Conservation (phyloP, 202 grass and related monocot genomes). For the Hordeum pubiflorum region DNA sequence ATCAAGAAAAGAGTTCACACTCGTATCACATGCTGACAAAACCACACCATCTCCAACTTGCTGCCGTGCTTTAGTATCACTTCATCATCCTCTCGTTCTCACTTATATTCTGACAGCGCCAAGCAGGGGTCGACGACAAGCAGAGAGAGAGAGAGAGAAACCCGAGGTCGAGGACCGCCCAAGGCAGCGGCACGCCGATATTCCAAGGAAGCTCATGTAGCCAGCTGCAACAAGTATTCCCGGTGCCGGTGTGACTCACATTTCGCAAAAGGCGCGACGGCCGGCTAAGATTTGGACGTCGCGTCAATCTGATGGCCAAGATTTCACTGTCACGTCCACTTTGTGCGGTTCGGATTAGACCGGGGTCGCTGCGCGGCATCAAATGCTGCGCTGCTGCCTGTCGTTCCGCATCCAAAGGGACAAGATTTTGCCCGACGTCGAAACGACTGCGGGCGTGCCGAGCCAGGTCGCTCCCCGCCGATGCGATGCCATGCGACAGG, state of each 20-base stretch:
- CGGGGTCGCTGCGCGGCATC: background rate
- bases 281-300: constrained; percentile 4
- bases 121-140: background rate
- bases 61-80: background rate
- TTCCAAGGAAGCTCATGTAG: background rate
- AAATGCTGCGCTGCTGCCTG: too few species aligned
- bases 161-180: constrained; percentile 1
- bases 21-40: background rate
- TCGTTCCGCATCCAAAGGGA: background rate
- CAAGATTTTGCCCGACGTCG: background rate
- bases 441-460: background rate
- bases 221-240: constrained; percentile 17
- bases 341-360: background rate
- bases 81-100: background rate
- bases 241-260: background rate
- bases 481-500: background rate
- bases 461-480: background rate
- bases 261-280: background rate
- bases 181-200: background rate
- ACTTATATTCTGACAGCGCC: background rate
- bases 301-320: background rate
- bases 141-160: background rate
- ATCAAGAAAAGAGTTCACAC: background rate
- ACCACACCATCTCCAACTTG: background rate
- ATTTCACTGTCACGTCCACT: background rate